Conservation (phyloP, 1,284 basidiomycete genomes). For the Cutaneotrichosporon sp. region DNA sequence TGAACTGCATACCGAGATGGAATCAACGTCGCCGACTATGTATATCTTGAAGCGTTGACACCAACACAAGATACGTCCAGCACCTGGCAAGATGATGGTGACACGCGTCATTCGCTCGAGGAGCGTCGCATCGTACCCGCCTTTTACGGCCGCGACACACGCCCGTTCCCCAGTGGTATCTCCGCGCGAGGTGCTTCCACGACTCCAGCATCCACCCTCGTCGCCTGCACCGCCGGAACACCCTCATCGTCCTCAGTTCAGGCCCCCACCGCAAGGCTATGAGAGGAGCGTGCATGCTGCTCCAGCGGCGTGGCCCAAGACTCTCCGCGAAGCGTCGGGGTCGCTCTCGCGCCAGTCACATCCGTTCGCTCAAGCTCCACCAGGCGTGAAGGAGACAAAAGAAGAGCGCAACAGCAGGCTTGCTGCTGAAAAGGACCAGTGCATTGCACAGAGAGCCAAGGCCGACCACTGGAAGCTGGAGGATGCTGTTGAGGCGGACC, state of each 20-base stretch:
- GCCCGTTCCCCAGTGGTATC: slow-evolving; percentile 10
- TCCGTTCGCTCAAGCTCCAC: slow-evolving; percentile 14
- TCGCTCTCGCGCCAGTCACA: slow-evolving; percentile 17
- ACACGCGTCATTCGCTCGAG: neutral
- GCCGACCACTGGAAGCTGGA: slow-evolving; percentile 11
- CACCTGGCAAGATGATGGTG: neutral
- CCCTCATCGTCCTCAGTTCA: slow-evolving; percentile 12
- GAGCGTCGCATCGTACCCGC: slow-evolving; percentile 6
- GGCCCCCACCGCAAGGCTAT: slow-evolving; percentile 44
- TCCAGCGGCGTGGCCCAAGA: slow-evolving; percentile 65
- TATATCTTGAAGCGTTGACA: neutral
- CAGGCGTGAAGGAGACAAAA: slow-evolving; percentile 13
- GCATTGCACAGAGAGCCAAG: neutral
- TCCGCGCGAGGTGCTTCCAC: slow-evolving; percentile 5
- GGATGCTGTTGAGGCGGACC: slow-evolving; percentile 21
- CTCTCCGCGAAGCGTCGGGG: slow-evolving; percentile 29
- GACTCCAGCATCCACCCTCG: slow-evolving; percentile 4
- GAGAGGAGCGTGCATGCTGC: slow-evolving; percentile 61
- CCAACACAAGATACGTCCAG: no score
- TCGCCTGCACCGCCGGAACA: neutral
- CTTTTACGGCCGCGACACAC: slow-evolving; percentile 7
- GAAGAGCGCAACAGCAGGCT: slow-evolving; percentile 35
- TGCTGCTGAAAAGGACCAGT: slow-evolving; percentile 9
- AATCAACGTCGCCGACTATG: no score
- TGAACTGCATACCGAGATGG: no score